A percentile compares a stretch with the other conserved stretches of the same genome.
Evolutionary conservation across 371 early-diverging fungal genomes (phyloP).

Genomic region (Mortierella sp.): DNA sequence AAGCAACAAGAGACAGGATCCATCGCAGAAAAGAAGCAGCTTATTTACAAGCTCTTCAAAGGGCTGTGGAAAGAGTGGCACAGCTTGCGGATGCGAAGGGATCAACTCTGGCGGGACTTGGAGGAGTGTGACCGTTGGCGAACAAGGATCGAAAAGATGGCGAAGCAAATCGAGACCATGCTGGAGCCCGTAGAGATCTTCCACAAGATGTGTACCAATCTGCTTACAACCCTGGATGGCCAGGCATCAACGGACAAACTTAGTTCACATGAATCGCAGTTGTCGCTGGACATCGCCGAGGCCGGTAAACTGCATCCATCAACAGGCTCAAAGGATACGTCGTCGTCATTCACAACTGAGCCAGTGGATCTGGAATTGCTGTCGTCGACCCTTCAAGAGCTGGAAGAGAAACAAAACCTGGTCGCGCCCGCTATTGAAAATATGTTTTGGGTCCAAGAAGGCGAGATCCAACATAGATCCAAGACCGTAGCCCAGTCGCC

Average conservation of each 20-base stretch:
- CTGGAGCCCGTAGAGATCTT: conserved; percentile 51
- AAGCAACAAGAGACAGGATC: conserved; percentile 34
- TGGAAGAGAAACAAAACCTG: conserved; percentile 47
- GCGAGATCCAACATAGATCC: conserved; percentile 48
- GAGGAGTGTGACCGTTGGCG: conserved; percentile 53
- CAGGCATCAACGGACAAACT: conserved; percentile 2
- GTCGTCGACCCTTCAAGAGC: conserved; percentile 37
- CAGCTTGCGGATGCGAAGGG: conserved; percentile 29
- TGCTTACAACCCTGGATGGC: conserved; percentile 30
- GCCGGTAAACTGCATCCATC: background rate
- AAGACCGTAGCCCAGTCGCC: conserved; percentile 25
- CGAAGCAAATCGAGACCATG: conserved; percentile 53
- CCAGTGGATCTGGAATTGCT: conserved; percentile 30
- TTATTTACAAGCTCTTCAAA: conserved; percentile 23
- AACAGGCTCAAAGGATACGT: background rate
- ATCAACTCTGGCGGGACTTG: conserved; percentile 52
- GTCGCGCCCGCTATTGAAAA: conserved; percentile 46
- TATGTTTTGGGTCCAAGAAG: conserved; percentile 57
- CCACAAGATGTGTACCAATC: conserved; percentile 44
- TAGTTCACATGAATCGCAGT: background rate
- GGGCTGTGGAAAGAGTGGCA: conserved; percentile 33
- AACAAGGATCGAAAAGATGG: conserved; percentile 45
- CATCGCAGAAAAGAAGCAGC: conserved; percentile 44
- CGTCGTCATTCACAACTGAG: background rate
- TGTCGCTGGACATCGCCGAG: conserved; percentile 12